phyloP scores from a whole-genome alignment of 345 rosid species.

The Salix dunnii region DNA sequence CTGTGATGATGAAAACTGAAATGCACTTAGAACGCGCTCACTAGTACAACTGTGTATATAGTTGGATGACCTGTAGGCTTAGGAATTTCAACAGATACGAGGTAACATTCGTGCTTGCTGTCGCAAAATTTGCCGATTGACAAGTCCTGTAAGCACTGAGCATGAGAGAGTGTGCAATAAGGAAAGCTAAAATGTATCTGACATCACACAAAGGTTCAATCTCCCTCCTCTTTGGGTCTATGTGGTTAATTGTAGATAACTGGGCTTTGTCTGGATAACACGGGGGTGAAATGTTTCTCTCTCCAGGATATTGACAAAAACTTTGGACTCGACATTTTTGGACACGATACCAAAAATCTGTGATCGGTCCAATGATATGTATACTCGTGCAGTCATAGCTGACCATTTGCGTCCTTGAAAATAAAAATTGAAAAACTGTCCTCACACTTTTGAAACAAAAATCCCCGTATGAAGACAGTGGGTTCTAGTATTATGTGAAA shows the following conservation, averaged over 20 bases:
- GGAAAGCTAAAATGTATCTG: background rate
- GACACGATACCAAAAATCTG: no score
- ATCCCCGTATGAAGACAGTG: background rate
- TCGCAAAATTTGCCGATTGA: background rate
- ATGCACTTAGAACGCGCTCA: background rate
- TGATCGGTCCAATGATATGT: background rate
- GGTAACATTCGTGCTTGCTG: background rate
- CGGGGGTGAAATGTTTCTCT: background rate
- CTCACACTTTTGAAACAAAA: background rate
- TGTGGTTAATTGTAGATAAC: background rate
- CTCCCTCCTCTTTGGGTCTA: background rate
- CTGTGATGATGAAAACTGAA: background rate
- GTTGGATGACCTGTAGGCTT: background rate
- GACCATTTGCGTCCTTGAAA: no score
- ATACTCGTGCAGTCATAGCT: background rate
- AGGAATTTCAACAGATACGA: background rate
- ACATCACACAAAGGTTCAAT: background rate
- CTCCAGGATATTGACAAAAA: background rate
- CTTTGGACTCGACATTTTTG: background rate
- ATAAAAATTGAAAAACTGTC: no score
- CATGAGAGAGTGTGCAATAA: background rate
- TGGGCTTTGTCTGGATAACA: background rate
- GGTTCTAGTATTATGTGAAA: background rate
- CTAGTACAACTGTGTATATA: background rate
- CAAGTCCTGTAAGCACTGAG: background rate